Evolutionary conservation across 352 stramenopile species (phyloP), one percentile per base, ranked within the genome.

Genomic region (Phytophthora uliginosa): DNA sequence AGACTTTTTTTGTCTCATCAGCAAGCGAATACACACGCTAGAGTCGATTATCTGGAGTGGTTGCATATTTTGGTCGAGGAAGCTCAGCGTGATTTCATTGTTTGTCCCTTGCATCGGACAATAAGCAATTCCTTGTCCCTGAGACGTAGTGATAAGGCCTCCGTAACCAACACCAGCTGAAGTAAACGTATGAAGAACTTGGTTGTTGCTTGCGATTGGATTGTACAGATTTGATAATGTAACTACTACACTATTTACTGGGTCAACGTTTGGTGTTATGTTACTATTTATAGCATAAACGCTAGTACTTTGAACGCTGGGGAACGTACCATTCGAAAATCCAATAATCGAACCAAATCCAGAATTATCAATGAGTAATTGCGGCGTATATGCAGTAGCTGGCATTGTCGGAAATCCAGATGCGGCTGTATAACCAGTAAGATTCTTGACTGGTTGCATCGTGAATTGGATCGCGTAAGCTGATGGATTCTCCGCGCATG

Each of bases 181-280:
- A 8, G 63, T 70, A 15, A 70, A 70, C 12, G 63, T 70, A 10
- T 70, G 63, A 1, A 75, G 15, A 3, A 71, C 68, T 63, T 76
- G 68, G 54, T 63, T 68, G 28, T 71, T 77, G n/a, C 66, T 73
- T 17, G 70, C 63, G 13, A 73, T 59, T 55, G 63, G 51, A 63
- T 77, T 73, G 17, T 69, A 58, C 0, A 77, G 31, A 66, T 77
- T 73, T 50, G 69, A 72, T 15, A 5, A 58, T n/a, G 18, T 48
- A 13, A 76, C 12, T 2, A 72, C 42, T 2, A 72, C 69, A 3
- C 52, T 36, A 0, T 42, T 51, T 2, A 33, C 40, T 18, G 69
- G 69, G 57, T 72, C 63, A 2, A 76, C n/a, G n/a, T n/a, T 57
- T 17, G 66, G 59, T 2, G 68, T 60, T 3, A n/a, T n/a, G 20